Base-by-base conservation (phyloP, 2,329 filamentous ascomycete genomes). In the Parascedosporium putredinis region DNA sequence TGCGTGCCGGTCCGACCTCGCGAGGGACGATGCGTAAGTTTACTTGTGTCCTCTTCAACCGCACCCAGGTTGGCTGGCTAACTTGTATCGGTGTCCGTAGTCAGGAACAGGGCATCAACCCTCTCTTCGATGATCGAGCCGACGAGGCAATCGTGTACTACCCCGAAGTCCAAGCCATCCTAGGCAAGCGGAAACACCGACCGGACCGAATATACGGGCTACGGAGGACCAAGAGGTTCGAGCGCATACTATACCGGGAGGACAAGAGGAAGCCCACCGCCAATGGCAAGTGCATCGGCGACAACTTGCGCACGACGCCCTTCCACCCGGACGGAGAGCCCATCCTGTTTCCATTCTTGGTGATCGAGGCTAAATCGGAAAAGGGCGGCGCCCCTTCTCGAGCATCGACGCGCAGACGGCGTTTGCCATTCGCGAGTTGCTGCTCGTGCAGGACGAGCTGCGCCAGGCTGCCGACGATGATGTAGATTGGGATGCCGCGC, bases 301-400 rank as follows among this genome's bases (percentile, higher is more conserved):
- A 47, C 12, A 36, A 31, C 9, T 34, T 36, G 18, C 45, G 45
- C 8, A 47, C 45, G 27, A 47, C 45, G 3, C 45, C 29, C 18
- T 47, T 47, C 9, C 16, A 18, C 5, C n/a, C 29, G 10, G 45
- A 36, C 8, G 43, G 42, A 20, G 23, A 53, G 16, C 27, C 45
- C 8, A 44, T 54, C 5, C 18, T 53, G 8, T 54, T 53, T 40
- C 53, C 53, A 2, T 54, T 54, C 23, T 45, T 54, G 9, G 49
- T 54, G 12, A 36, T 54, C 12, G 53, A 53, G 44, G 51, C 53
- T 4, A 53, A 54, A 25, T 54, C 53, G 14, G 49, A 50, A 16
- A 51, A 49, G 24, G 22, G 29, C n/a, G 22, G n/a, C 3, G 36
- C 27, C 23, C 36, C n/a, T 53, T 48, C 8, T 31, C 29, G 4